Percentiles rank a stretch among this genome's conserved stretches.
Conservation (phyloP, 164 flowering plant genomes). For the Amborella trichopoda region DNA sequence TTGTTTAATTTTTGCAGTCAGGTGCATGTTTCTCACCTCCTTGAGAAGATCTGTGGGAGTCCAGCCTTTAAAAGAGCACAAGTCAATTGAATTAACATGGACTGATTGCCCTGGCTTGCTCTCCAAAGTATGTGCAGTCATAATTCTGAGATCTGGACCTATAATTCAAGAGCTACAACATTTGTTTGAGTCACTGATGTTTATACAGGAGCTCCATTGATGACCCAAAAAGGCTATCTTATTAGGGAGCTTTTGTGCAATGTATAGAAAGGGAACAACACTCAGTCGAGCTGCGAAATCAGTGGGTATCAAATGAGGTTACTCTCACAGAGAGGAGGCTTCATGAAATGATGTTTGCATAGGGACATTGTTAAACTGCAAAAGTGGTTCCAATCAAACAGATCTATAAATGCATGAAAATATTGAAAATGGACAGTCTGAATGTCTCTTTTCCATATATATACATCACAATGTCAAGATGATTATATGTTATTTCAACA, state of each 20-base stretch:
- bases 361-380: slow-evolving; percentile 30
- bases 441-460: too few relatives aligned
- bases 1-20: too few relatives aligned
- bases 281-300: slow-evolving; percentile 10
- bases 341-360: slow-evolving; percentile 46
- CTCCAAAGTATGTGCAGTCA: slow-evolving; percentile 47
- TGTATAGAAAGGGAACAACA: slow-evolving; percentile 20
- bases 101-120: slow-evolving; percentile 43
- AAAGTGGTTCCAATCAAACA: too few relatives aligned
- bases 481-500: too few relatives aligned
- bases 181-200: slow-evolving; percentile 30
- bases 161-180: slow-evolving; percentile 38
- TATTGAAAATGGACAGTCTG: too few relatives aligned
- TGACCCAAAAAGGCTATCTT: slow-evolving; percentile 20
- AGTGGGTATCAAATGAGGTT: slow-evolving; percentile 13
- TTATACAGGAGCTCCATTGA: slow-evolving; percentile 20
- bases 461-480: too few relatives aligned
- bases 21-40: slow-evolving; percentile 14
- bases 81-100: slow-evolving; percentile 39
- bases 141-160: slow-evolving; percentile 50
- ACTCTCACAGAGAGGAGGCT: slow-evolving; percentile 27
- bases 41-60: slow-evolving; percentile 27
- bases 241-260: slow-evolving; percentile 24
- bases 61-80: slow-evolving; percentile 23
- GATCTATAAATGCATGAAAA: too few relatives aligned